These are phyloP conservation scores for Yarrowia hollandica DNA, from an alignment of 805 yeast genomes.

Conservation along the genomic window DNA sequence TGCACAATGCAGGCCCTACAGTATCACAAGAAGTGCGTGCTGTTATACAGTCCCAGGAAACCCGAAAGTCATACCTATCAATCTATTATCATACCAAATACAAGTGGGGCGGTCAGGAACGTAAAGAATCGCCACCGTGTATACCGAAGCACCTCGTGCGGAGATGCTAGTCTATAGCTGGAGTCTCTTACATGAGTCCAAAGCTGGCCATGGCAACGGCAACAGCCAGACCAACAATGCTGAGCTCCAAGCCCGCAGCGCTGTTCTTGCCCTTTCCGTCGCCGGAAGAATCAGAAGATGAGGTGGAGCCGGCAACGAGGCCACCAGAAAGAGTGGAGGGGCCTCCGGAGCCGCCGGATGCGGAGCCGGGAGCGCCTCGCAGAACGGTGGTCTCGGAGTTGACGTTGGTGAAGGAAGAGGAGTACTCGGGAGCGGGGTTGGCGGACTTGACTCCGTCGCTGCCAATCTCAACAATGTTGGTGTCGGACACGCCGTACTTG, in stretches of 20 bases:
- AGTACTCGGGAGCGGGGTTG: slow-evolving; percentile 34
- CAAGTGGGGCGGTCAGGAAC: too few species aligned
- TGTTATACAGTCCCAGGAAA: too few species aligned
- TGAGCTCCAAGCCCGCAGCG: slow-evolving; percentile 15
- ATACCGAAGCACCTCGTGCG: too few species aligned
- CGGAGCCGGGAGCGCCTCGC: slow-evolving; percentile 20
- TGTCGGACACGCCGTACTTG: slow-evolving; percentile 35
- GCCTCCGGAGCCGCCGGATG: not conserved
- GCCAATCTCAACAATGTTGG: slow-evolving; percentile 39
- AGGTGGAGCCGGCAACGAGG: slow-evolving; percentile 15
- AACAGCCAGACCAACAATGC: slow-evolving; percentile 6
- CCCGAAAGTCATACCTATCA: too few species aligned
- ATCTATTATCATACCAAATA: too few species aligned
- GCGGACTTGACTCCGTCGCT: slow-evolving; percentile 40
- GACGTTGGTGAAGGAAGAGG: not conserved
- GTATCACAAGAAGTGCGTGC: too few species aligned
- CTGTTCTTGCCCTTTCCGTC: not conserved
- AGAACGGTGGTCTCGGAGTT: slow-evolving; percentile 3
- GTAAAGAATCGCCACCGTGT: too few species aligned
- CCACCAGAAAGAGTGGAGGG: slow-evolving; percentile 28
- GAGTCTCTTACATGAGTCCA: slow-evolving; percentile 12
- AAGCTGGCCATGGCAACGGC: slow-evolving; percentile 7
- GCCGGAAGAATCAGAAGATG: not conserved
- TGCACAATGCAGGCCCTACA: not conserved
- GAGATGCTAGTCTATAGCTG: too few species aligned